Conservation (phyloP, 306 rosid genomes). For the Acmispon strigosus region DNA sequence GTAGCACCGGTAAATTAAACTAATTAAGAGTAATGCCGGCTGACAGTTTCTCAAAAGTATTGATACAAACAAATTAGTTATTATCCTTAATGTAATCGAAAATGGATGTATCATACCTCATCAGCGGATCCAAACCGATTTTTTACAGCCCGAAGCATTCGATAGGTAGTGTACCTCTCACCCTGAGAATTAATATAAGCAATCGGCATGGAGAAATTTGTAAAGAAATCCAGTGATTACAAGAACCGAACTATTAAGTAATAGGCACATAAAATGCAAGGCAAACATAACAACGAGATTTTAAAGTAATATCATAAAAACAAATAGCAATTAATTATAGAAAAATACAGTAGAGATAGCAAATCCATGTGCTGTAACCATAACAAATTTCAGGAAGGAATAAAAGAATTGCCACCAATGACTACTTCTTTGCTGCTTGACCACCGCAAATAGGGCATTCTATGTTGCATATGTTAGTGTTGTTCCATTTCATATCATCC, state of each 20-base stretch:
- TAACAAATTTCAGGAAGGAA: not conserved
- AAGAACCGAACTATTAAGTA: not conserved
- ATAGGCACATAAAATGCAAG: not conserved
- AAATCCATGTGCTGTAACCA: not conserved
- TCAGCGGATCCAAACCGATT: conserved; percentile 93
- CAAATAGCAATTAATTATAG: not conserved
- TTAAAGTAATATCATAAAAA: conserved; percentile 1
- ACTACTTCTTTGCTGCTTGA: not conserved
- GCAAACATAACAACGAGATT: not conserved
- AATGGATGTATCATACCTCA: conserved; percentile 47
- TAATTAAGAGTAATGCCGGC: not conserved
- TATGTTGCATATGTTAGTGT: not conserved
- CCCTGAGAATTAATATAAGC: conserved; percentile 47
- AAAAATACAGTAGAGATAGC: not conserved
- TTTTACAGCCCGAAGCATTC: conserved; percentile 89
- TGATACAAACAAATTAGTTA: conserved; percentile 1
- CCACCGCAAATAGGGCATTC: not conserved
- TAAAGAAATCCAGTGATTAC: not conserved
- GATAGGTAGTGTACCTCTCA: conserved; percentile 75
- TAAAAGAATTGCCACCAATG: not conserved
- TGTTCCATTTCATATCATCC: not conserved
- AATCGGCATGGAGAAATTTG: conserved; percentile 12
- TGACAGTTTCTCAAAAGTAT: not conserved
- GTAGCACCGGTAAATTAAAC: too few species aligned
- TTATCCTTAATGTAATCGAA: not conserved